Conservation (phyloP, 371 early-diverging fungal species). For the Circinella minor region DNA sequence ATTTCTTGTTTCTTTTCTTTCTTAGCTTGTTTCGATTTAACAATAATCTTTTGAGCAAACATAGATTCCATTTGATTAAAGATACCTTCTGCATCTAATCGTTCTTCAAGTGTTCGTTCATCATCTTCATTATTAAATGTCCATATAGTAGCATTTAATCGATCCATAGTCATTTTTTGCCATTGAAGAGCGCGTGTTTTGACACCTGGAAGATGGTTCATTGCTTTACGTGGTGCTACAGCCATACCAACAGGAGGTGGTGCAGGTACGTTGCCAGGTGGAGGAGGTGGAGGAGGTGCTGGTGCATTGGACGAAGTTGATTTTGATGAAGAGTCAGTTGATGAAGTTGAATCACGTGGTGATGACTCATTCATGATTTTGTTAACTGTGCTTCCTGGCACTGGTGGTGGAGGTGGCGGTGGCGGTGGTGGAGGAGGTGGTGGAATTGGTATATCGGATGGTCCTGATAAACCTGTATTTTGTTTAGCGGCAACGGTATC, state of each 20-base stretch:
- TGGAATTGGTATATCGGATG: slow-evolving; percentile 38
- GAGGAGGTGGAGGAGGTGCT: slow-evolving; percentile 31
- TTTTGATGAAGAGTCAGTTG: neutral
- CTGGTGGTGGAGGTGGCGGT: slow-evolving; percentile 34
- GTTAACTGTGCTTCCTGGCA: slow-evolving; percentile 13
- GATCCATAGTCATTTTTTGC: slow-evolving; percentile 78
- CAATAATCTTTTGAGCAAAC: slow-evolving; percentile 75
- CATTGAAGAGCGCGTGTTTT: slow-evolving; percentile 85
- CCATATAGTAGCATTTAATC: slow-evolving; percentile 66
- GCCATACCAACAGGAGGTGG: slow-evolving; percentile 16
- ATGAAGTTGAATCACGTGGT: neutral
- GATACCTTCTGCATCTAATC: slow-evolving; percentile 59
- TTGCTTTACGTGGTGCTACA: slow-evolving; percentile 53
- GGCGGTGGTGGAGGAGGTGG: slow-evolving; percentile 42
- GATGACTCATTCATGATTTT: neutral
- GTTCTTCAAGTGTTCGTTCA: slow-evolving; percentile 50
- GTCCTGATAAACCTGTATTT: neutral
- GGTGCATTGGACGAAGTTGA: slow-evolving; percentile 21
- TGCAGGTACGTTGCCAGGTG: slow-evolving; percentile 14
- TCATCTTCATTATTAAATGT: slow-evolving; percentile 36
- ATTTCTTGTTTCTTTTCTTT: slow-evolving; percentile 56
- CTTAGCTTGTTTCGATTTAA: slow-evolving; percentile 30
- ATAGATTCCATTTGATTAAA: slow-evolving; percentile 75
- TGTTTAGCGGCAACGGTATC: neutral
- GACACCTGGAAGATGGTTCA: slow-evolving; percentile 66